A percentile compares a stretch with the other conserved stretches of the same genome.
phyloP scores from a whole-genome alignment of 2,329 filamentous ascomycete species.

The Alternaria gansuensis region DNA sequence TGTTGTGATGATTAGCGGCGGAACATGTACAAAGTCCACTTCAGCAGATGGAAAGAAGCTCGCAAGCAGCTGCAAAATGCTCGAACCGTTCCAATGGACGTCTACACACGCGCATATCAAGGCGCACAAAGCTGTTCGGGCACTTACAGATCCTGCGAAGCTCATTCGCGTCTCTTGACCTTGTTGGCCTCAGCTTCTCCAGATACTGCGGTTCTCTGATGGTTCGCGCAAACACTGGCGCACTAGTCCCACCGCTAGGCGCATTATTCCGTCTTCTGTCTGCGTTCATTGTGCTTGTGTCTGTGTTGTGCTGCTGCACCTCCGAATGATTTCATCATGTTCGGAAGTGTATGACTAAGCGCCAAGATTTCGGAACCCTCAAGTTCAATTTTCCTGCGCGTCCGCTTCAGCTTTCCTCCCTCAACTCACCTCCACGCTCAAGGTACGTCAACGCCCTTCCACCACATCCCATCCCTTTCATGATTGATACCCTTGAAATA shows the following conservation, averaged over 20 bases:
- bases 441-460: conserved; percentile 37
- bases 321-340: conserved; percentile 24
- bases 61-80: not conserved
- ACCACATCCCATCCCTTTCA: conserved; percentile 37
- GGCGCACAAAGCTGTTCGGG: not conserved
- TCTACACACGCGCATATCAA: not conserved
- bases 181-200: conserved; percentile 59
- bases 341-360: conserved; percentile 38
- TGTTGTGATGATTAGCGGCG: conserved; percentile 52
- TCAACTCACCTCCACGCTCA: conserved; percentile 29
- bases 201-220: conserved; percentile 58
- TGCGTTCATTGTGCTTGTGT: conserved; percentile 38
- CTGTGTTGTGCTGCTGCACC: conserved; percentile 16
- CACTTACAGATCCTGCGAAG: conserved; percentile 86
- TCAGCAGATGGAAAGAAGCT: not conserved
- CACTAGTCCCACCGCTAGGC: conserved; percentile 76
- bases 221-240: conserved; percentile 72
- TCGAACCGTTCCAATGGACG: not conserved
- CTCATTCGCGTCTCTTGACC: conserved; percentile 71
- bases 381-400: conserved; percentile 41
- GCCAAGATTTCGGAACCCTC: conserved; percentile 42
- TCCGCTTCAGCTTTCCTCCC: conserved; percentile 30
- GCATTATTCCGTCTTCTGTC: conserved; percentile 93
- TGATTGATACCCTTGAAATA: conserved; percentile 64
- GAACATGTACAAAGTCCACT: not conserved